These are phyloP conservation scores for Gynochthodes officinalis DNA, from an alignment of 257 asterid species.

Conservation along the genomic window DNA sequence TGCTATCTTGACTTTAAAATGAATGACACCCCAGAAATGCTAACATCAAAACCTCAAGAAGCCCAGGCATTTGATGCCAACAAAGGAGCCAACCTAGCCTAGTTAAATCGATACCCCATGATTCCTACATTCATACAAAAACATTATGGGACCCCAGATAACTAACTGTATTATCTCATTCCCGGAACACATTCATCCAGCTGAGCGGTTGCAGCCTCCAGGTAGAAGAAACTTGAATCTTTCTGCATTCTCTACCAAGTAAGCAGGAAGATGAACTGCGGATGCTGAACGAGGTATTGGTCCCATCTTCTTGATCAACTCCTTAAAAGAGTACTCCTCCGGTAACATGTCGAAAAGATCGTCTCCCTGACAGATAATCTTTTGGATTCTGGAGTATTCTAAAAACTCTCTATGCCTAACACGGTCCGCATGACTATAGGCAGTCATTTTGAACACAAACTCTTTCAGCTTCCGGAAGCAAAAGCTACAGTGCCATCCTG, in stretches of 20 bases:
- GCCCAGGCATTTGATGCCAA: not conserved
- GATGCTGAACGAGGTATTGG: conserved; percentile 73
- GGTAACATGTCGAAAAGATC: conserved; percentile 92
- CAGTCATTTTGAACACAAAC: conserved; percentile 66
- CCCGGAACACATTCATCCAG: conserved; percentile 23
- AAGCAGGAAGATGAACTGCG: conserved; percentile 80
- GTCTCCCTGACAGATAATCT: conserved; percentile 63
- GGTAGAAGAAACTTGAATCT: conserved; percentile 79
- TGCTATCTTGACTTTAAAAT: not conserved
- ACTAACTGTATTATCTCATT: not conserved
- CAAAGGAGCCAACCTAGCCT: not conserved
- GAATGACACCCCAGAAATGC: not conserved
- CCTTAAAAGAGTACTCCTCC: conserved; percentile 82
- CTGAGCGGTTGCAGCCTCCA: conserved; percentile 70
- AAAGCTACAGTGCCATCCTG: conserved; percentile 98
- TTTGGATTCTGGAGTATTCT: conserved; percentile 64
- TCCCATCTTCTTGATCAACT: conserved; percentile 83
- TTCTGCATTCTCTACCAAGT: conserved; percentile 66
- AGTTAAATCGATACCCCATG: too few relatives aligned
- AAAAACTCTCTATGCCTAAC: conserved; percentile 45
- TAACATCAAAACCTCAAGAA: not conserved
- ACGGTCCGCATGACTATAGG: conserved; percentile 66
- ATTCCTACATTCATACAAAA: not conserved
- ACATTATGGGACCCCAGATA: not conserved
- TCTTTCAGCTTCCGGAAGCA: conserved; percentile 58